Conservation (phyloP, 164 flowering plant species). For the Magnolia sinica region DNA sequence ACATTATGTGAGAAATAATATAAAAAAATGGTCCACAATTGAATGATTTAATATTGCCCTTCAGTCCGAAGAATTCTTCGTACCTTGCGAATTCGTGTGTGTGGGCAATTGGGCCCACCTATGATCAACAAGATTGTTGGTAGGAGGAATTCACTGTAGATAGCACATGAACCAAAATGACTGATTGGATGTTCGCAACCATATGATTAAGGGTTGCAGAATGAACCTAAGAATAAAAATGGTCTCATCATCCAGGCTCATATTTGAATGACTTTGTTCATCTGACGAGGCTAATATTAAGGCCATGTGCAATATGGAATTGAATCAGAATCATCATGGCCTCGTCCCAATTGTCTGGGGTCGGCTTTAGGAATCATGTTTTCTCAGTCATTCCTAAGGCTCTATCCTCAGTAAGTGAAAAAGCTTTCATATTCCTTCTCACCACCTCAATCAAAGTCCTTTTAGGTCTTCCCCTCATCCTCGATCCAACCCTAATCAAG, state of each 20-base stretch:
- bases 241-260: neutral
- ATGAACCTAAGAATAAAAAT: too few relatives aligned
- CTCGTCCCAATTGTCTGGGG: neutral
- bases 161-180: neutral
- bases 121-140: neutral
- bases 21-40: too few relatives aligned
- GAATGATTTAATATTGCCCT: neutral
- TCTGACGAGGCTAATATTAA: neutral
- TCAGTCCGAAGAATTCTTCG: neutral
- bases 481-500: too few relatives aligned
- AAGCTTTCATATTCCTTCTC: too few relatives aligned
- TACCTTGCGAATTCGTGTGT: neutral
- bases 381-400: too few relatives aligned
- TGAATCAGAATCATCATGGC: neutral
- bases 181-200: neutral
- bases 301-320: neutral
- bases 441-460: too few relatives aligned
- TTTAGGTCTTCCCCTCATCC: too few relatives aligned
- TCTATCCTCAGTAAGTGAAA: too few relatives aligned
- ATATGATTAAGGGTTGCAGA: neutral
- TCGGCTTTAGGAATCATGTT: too few relatives aligned
- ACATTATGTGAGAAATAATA: neutral
- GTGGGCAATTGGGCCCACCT: neutral
- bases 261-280: neutral
- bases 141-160: neutral